These are phyloP conservation scores for Melanopsichium pennsylvanicum DNA, from an alignment of 1,284 basidiomycete species.

Conservation along the genomic window DNA sequence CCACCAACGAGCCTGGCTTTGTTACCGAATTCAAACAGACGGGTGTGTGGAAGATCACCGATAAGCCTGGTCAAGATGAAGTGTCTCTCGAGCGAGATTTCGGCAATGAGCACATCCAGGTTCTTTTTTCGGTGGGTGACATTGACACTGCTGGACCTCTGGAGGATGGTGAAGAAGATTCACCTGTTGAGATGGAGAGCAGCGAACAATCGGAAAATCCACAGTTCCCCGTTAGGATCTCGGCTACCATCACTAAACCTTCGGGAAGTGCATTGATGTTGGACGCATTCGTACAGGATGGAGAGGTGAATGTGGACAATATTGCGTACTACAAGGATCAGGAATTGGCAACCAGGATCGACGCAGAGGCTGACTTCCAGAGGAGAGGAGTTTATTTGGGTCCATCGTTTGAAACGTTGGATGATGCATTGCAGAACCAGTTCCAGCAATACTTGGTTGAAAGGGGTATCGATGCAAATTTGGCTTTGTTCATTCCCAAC, in stretches of 20 bases:
- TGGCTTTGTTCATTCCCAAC: constrained; percentile 70
- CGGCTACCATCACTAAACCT: constrained; percentile 85
- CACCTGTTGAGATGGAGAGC: constrained; percentile 64
- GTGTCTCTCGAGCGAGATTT: constrained; percentile 82
- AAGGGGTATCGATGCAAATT: constrained; percentile 82
- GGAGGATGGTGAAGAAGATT: constrained; percentile 67
- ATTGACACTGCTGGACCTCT: constrained; percentile 51
- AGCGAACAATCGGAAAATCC: constrained; percentile 40
- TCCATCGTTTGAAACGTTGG: constrained; percentile 90
- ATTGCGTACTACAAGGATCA: constrained; percentile 82
- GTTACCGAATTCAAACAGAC: constrained; percentile 77
- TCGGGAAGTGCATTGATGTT: constrained; percentile 56
- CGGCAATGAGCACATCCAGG: constrained; percentile 77
- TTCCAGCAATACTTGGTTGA: constrained; percentile 84
- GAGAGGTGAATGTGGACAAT: constrained; percentile 85
- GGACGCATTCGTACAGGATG: constrained; percentile 70
- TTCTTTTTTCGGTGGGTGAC: constrained; percentile 62
- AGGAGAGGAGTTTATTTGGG: constrained; percentile 90
- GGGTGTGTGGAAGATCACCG: constrained; percentile 81
- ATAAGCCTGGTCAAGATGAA: constrained; percentile 80
- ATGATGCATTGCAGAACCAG: constrained; percentile 83
- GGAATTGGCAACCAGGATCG: constrained; percentile 78
- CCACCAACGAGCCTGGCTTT: constrained; percentile 75
- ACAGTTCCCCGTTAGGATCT: constrained; percentile 76
- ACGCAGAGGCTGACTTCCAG: constrained; percentile 90